These are phyloP conservation scores for Penicillium glabrum DNA, from an alignment of 2,329 filamentous ascomycete species.

Conservation along the genomic window DNA sequence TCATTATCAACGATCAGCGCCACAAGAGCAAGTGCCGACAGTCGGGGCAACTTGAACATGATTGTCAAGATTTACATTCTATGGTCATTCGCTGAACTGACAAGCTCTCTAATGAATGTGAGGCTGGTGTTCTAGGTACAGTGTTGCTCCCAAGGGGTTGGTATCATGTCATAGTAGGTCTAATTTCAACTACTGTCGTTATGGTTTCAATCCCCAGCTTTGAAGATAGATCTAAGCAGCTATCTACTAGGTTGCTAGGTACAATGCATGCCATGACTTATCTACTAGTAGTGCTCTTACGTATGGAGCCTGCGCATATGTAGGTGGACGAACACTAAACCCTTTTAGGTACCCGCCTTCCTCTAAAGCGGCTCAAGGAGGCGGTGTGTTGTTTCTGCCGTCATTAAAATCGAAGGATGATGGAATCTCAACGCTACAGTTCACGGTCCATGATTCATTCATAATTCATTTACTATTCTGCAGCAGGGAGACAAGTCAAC, in stretches of 20 bases:
- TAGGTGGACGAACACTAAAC: neutral
- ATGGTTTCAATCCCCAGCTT: no score
- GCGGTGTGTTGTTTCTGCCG: constrained; percentile 16
- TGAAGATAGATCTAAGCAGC: no score
- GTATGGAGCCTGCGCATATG: neutral
- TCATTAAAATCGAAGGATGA: neutral
- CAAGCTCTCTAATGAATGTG: no score
- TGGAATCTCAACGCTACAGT: neutral
- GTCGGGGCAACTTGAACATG: no score
- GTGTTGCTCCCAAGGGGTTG: no score
- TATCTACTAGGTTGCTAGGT: neutral
- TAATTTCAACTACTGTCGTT: no score
- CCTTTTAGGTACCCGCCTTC: neutral
- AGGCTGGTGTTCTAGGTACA: no score
- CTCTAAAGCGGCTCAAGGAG: neutral
- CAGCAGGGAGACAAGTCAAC: neutral
- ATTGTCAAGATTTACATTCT: no score
- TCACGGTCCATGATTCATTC: neutral
- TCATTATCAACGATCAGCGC: neutral
- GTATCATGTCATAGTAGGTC: no score
- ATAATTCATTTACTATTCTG: neutral
- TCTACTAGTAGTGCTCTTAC: neutral
- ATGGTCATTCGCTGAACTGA: no score
- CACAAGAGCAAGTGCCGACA: no score
- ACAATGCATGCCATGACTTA: neutral